Evolutionary conservation across 1,139 yeast species (phyloP).

Genomic region (Spencermartinsiella ligniputridi): DNA sequence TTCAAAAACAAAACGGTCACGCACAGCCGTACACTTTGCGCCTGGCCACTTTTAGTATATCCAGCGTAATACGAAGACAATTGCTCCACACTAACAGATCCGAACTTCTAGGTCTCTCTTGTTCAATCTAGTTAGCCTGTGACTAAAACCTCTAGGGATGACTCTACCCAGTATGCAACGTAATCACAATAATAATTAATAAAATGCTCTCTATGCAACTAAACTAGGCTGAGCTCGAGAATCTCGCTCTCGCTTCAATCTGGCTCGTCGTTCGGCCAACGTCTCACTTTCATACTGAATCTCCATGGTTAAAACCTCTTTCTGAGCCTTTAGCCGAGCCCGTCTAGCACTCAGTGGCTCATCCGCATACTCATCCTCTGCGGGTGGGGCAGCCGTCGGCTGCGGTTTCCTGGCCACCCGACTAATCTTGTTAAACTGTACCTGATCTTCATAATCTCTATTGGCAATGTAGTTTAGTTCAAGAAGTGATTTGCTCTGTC

Average conservation of each 20-base stretch:
- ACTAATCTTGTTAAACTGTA: slow-evolving; percentile 12
- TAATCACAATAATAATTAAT: too few species aligned
- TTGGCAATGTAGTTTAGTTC: slow-evolving; percentile 34
- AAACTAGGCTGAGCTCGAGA: not conserved
- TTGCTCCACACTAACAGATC: too few species aligned
- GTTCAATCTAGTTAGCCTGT: too few species aligned
- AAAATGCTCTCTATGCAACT: slow-evolving; percentile 1
- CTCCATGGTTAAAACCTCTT: slow-evolving; percentile 9
- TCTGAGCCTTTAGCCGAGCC: slow-evolving; percentile 25
- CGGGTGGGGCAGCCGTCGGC: slow-evolving; percentile 3
- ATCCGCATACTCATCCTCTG: slow-evolving; percentile 14
- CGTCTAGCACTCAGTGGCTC: slow-evolving; percentile 32
- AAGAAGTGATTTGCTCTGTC: slow-evolving; percentile 28
- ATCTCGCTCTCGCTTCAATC: slow-evolving; percentile 23
- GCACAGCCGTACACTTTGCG: too few species aligned
- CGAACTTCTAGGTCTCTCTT: too few species aligned
- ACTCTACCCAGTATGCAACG: too few species aligned
- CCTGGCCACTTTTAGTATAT: too few species aligned
- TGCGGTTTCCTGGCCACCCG: slow-evolving; percentile 8
- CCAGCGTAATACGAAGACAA: too few species aligned
- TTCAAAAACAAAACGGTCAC: too few species aligned
- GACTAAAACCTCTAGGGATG: too few species aligned
- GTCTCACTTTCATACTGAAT: slow-evolving; percentile 26
- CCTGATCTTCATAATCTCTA: slow-evolving; percentile 29
- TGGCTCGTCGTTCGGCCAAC: slow-evolving; percentile 32